A percentile compares a stretch with the other conserved stretches of the same genome.
phyloP scores from a whole-genome alignment of 2,329 filamentous ascomycete genomes.

The Fusarium oxysporum region DNA sequence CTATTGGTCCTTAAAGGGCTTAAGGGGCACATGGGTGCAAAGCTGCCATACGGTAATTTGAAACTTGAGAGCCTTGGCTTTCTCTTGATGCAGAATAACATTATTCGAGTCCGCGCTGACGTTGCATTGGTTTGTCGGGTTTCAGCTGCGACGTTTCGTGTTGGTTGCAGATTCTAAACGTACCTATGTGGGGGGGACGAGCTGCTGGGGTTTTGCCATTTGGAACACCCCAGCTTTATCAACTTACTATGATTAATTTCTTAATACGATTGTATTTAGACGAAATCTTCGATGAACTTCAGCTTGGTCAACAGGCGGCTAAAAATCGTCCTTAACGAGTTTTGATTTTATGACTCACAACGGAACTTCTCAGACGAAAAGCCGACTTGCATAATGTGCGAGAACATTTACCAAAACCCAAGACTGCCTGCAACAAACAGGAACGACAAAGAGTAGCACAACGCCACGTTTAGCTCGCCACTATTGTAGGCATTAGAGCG shows the following conservation, averaged over 20 bases:
- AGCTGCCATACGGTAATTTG: background rate
- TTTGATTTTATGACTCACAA: background rate
- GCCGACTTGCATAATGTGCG: background rate
- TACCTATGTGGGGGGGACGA: background rate
- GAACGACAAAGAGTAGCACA: background rate
- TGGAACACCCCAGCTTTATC: slow-evolving; percentile 1
- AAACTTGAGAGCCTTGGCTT: slow-evolving; percentile 12
- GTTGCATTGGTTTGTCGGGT: slow-evolving; percentile 4
- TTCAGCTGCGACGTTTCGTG: slow-evolving; percentile 27
- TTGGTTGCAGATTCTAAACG: slow-evolving; percentile 28
- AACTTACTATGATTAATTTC: background rate
- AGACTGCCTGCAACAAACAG: background rate
- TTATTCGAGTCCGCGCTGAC: background rate
- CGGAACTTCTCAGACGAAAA: background rate
- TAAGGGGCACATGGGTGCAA: background rate
- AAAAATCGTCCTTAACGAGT: background rate
- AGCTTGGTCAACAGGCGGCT: background rate
- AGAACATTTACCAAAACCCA: background rate
- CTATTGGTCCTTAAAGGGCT: slow-evolving; percentile 3
- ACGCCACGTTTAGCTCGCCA: background rate
- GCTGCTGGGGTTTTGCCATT: background rate
- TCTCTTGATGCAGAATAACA: background rate
- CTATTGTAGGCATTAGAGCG: background rate
- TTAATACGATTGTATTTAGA: background rate
- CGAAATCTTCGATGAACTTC: background rate